Evolutionary conservation across 2,329 filamentous ascomycete genomes (phyloP), one percentile per base, ranked within the genome.

Genomic region (Alternaria triticimaculans): DNA sequence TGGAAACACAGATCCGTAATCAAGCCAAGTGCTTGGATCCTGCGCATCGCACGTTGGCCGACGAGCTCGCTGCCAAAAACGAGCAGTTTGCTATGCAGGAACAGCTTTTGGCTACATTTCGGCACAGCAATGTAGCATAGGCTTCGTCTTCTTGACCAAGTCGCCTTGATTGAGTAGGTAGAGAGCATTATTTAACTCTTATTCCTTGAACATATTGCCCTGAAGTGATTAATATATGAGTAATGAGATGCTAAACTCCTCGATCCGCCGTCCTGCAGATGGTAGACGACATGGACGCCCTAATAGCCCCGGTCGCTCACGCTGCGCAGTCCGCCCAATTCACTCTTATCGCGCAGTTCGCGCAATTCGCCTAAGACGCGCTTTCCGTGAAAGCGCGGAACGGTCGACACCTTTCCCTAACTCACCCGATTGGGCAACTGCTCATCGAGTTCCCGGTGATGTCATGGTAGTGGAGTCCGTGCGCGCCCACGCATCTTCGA

Each of bases 11-110:
- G 10, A 3, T 62, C 21, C 21, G 43, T n/a, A 48, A 33, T 10
- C n/a, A 28, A 18, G 15, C 44, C 5, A n/a, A 23, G 21, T 64
- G 64, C 28, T 18, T 20, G 3, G 26, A 62, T 25, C n/a, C 43
- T 3, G 28, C 21, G 18, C 66, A 70, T 56, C 46, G 48, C 15
- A 55, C 23, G n/a, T 12, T 70, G 21, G 23, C 14, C 3, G 63
- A 68, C n/a, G 59, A 71, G 55, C 45, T 69, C 7, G 54, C 43
- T n/a, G 67, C 69, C 0, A 65, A 62, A 55, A 53, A 64, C 5
- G 33, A 45, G 28, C 58, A 55, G 20, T 48, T 33, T 6, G 49
- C 44, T 53, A 62, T 66, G 58, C 58, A 63, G 20, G 60, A 46
- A 5, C 37, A 44, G 37, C 15, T 66, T 14, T 33, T 65, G 21